Evolutionary conservation across 2,329 filamentous ascomycete genomes (phyloP), one percentile per base, ranked within the genome.

Genomic region (Ophiostoma fasciatum): DNA sequence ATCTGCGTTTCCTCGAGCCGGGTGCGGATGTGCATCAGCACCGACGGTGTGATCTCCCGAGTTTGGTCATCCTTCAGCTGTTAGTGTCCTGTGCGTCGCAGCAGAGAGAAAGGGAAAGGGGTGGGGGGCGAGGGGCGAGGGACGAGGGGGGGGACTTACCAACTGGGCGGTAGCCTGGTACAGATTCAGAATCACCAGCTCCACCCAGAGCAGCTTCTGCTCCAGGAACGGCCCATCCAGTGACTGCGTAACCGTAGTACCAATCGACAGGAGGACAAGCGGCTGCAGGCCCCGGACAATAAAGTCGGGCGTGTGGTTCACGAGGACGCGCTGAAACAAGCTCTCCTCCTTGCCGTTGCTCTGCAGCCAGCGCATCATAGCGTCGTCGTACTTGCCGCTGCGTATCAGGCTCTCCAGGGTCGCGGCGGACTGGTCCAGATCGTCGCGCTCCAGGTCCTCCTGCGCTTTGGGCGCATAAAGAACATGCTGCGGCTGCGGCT

Each of bases 281-380:
- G 73, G 68, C 32, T 71, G 71, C 34, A 80, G 53, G 22, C 64
- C 63, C n/a, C n/a, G n/a, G 38, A 63, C 63, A 40, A 79, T 61
- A 42, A 70, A 63, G 13, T 60, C 56, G 1, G 68, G 64, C 45
- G 63, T 57, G 49, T 64, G 63, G 41, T 66, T 64, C 33, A 58
- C 56, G 31, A 73, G 59, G 34, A 67, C 67, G 43, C 64, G 59
- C 22, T 67, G 62, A 52, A 78, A 81, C 35, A 80, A 67, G 41
- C 75, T 69, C 40, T 74, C 65, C 50, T 75, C 68, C 32, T 51
- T 49, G 23, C 69, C 64, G 13, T 65, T 67, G 45, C 67, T 45
- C 54, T 81, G 75, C 38, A 80, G 67, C 75, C 75, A 80, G 41
- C 69, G 68, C 38, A 79, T 65, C 51, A 77, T 65, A 28, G 71